Evolutionary conservation across 768 basidiomycete genomes (phyloP), one percentile per base, ranked within the genome.

Genomic region (Tricholomella constricta): DNA sequence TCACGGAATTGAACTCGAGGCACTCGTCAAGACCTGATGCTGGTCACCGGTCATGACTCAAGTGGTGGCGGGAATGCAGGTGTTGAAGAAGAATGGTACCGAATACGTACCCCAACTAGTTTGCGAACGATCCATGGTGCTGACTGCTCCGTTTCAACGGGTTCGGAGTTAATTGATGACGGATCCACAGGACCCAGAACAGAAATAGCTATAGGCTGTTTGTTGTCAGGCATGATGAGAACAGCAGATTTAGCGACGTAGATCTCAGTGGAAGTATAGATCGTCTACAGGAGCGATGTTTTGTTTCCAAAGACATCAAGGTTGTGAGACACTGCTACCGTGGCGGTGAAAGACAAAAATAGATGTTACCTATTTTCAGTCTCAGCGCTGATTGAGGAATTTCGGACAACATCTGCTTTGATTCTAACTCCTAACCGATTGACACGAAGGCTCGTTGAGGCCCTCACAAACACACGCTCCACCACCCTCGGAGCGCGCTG

Each of bases 81-180:
- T n/a, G 22, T n/a, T 12, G 14, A 37, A 7, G 20, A 19, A 5
- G n/a, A 29, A 7, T 25, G 27, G 22, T n/a, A n/a, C n/a, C n/a
- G n/a, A 38, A 20, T n/a, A 75, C 80, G 62, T 66, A 84, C 84
- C 56, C 83, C 84, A 19, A 81, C 81, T 4, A 87, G 75, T 67
- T 84, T 85, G n/a, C n/a, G n/a, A n/a, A n/a, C n/a, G n/a, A n/a
- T n/a, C n/a, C n/a, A n/a, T n/a, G n/a, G 81, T 14, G 80, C 80
- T 6, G 74, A 61, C 50, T 81, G 81, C 65, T 86, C 81, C 45
- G 72, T 71, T 65, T 86, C 84, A 38, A 62, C 57, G 68, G 69
- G 44, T 57, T 69, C 51, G 27, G 63, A 58, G 32, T 60, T 61
- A 4, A 78, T 56, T 23, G 78, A 80, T 31, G 71, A 65, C 6